Conservation (phyloP, 2,329 filamentous ascomycete genomes). For the Trichoderma asperellum region DNA sequence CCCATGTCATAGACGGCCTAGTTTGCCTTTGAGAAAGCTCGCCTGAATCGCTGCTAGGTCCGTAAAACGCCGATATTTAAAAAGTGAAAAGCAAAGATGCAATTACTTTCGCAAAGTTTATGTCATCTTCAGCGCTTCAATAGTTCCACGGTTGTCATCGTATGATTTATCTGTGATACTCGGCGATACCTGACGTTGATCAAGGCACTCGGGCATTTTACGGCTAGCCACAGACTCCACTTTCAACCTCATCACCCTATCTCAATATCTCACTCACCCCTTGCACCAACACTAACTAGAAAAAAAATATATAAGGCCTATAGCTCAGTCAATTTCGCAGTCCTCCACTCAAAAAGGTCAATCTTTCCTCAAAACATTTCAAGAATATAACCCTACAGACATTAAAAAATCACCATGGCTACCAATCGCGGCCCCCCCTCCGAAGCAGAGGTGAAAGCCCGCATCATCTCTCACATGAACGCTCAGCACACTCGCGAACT, state of each 20-base stretch:
- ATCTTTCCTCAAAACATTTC: not conserved
- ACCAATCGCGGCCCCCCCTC: slow-evolving; percentile 19
- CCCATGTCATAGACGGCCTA: too few species aligned
- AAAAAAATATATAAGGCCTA: not conserved
- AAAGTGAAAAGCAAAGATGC: not conserved
- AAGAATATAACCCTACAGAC: not conserved
- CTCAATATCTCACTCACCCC: not conserved
- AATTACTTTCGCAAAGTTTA: not conserved
- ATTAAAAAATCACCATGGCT: not conserved
- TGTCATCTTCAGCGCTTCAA: not conserved
- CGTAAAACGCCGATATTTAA: not conserved
- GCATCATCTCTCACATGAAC: slow-evolving; percentile 81
- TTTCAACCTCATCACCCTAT: slow-evolving; percentile 15
- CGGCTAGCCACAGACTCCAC: slow-evolving; percentile 7
- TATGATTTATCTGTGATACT: not conserved
- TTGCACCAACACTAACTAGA: not conserved
- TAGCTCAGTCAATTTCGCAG: not conserved
- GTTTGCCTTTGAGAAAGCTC: too few species aligned
- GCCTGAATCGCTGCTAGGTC: not conserved
- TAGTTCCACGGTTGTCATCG: not conserved
- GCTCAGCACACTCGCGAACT: slow-evolving; percentile 76
- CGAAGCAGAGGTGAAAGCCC: slow-evolving; percentile 40
- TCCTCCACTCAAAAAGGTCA: too few species aligned
- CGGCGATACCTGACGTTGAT: too few species aligned
- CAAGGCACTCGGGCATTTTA: not conserved